phyloP scores from a whole-genome alignment of 768 basidiomycete species.

The Boletellus ananas region DNA sequence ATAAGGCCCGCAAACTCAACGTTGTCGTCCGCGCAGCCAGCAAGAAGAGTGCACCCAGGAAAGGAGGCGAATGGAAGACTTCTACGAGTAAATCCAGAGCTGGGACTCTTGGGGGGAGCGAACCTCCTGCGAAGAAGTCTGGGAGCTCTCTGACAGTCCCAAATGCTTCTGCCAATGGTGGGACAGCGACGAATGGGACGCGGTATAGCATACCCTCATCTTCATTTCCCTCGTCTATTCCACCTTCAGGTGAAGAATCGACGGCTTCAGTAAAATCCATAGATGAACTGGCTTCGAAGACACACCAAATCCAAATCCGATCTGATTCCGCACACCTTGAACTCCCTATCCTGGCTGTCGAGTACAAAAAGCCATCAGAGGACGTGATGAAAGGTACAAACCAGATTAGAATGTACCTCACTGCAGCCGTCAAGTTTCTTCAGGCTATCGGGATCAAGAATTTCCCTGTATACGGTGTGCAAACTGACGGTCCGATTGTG shows the following conservation, averaged over 20 bases:
- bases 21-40: neutral
- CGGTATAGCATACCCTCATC: neutral
- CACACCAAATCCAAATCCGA: neutral
- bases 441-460: constrained; percentile 4
- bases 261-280: neutral
- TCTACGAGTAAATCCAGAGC: neutral
- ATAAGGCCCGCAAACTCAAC: neutral
- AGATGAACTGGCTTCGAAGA: neutral
- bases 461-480: constrained; percentile 3
- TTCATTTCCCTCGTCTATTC: neutral
- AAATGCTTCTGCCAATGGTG: neutral
- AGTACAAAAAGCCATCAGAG: constrained; percentile 1
- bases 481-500: constrained; percentile 3
- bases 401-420: constrained; percentile 6
- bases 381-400: neutral
- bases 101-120: neutral
- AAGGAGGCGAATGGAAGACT: neutral
- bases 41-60: neutral
- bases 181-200: neutral
- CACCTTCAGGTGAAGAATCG: neutral
- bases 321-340: neutral
- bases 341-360: constrained; percentile 6
- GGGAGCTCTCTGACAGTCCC: neutral
- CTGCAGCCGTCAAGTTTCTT: constrained; percentile 6
- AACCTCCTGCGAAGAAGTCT: neutral